A percentile compares a stretch with the other conserved stretches of the same genome.
Conservation (phyloP, 2,329 filamentous ascomycete genomes). For the Paraphoma sp. region DNA sequence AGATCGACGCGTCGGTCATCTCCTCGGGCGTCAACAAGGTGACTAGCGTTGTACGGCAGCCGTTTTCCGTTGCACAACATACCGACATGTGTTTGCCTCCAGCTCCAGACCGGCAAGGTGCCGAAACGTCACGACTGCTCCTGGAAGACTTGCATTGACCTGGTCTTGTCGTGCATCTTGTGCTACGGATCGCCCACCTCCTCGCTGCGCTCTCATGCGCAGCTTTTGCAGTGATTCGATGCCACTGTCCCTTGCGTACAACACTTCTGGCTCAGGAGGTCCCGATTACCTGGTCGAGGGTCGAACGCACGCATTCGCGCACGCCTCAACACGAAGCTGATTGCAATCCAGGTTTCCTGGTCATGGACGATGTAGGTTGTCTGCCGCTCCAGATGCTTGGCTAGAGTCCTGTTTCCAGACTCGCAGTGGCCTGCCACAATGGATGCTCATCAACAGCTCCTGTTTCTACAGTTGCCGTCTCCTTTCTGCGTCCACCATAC, state of each 20-base stretch:
- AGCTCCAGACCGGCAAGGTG: conserved; percentile 18
- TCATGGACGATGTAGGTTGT: background rate
- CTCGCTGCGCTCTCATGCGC: conserved; percentile 12
- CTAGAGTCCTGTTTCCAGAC: no score
- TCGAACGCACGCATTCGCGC: conserved; percentile 20
- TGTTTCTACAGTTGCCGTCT: no score
- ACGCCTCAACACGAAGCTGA: conserved; percentile 20
- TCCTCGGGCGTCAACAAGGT: conserved; percentile 5
- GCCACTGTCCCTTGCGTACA: conserved; percentile 25
- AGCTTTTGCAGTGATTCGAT: conserved; percentile 8
- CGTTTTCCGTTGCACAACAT: conserved; percentile 19
- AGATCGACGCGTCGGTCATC: conserved; percentile 4
- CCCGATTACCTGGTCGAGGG: conserved; percentile 30
- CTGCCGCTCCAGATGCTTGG: background rate
- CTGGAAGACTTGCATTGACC: conserved; percentile 22
- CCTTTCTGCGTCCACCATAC: no score
- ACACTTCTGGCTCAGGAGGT: conserved; percentile 12
- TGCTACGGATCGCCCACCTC: conserved; percentile 8
- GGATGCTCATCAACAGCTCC: no score
- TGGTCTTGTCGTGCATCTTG: conserved; percentile 13
- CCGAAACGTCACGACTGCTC: conserved; percentile 25
- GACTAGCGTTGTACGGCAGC: conserved; percentile 14
- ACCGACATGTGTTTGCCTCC: conserved; percentile 9
- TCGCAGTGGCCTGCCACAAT: no score
- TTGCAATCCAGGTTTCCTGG: background rate